Evolutionary conservation across 495 filamentous ascomycete genomes (phyloP), one percentile per base, ranked within the genome.

Genomic region (Bathelium albidoporum): DNA sequence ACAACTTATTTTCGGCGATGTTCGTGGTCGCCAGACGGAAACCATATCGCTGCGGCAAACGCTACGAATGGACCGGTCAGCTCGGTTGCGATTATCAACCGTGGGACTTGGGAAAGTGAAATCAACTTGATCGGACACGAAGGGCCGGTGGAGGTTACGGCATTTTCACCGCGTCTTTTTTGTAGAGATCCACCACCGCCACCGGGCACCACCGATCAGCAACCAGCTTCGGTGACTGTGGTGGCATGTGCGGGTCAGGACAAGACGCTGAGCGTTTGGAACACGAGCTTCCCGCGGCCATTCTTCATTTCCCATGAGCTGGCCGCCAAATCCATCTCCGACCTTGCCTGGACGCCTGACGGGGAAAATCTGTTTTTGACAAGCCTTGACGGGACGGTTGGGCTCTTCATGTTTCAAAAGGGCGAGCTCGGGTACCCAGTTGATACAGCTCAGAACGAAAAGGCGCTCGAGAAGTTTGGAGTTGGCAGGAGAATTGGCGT

Each of bases 41-140:
- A 91, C 71, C 94, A 97, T 69, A 97, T 99, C 66, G 95, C 95
- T 1, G 95, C 93, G 29, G 89, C 94, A 9, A 97, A 99, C 75
- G 91, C 94, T 0, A 89, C 92, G 20, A 99, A 99, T 70, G 94
- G 94, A 0, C 94, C 94, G 1, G 94, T 99, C 18, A 96, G 90
- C 76, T 96, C 92, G 0, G 93, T 96, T 12, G 94, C 93, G 18
- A 96, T 99, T 58, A 90, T 97, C 60, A 90, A 95, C 64, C 88
- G 94, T 65, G 87, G 89, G 26, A 83, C 81, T 11, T 99, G 94
- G 94, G 91, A 96, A 71, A 89, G 90, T 62, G 91, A 97, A 72
- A 97, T 97, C 76, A 95, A 96, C 73, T 77, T 99, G 32, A 95
- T 99, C 60, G 94, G 94, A 2, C 95, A 97, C 69, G 94, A 99